Percentiles rank a stretch among this genome's conserved stretches.
These are phyloP conservation scores for Serpula lacrymans DNA, from an alignment of 768 basidiomycete genomes.

Conservation along the genomic window DNA sequence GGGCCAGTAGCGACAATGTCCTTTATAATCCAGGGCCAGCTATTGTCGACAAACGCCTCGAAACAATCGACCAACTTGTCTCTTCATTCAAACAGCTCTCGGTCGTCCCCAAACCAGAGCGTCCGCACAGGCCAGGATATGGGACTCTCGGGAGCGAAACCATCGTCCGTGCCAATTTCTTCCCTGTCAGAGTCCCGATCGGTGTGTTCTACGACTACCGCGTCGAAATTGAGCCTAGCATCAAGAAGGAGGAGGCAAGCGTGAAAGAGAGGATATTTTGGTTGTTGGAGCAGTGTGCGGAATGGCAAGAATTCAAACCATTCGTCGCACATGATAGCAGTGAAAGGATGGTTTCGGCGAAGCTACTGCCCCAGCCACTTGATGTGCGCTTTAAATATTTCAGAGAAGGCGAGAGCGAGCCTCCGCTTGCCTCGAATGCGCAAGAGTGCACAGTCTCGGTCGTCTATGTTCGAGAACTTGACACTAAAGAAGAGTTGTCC, in stretches of 20 bases:
- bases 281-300: slow-evolving; percentile 54
- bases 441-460: slow-evolving; percentile 42
- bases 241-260: slow-evolving; percentile 39
- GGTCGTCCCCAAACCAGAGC: slow-evolving; percentile 28
- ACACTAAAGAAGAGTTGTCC: slow-evolving; percentile 25
- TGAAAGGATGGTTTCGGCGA: slow-evolving; percentile 44
- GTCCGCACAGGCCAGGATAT: slow-evolving; percentile 51
- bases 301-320: slow-evolving; percentile 29
- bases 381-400: slow-evolving; percentile 38
- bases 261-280: slow-evolving; percentile 51
- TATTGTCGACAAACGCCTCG: slow-evolving; percentile 32
- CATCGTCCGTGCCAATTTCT: slow-evolving; percentile 61
- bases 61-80: slow-evolving; percentile 22
- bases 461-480: slow-evolving; percentile 38
- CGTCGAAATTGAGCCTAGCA: slow-evolving; percentile 49
- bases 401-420: slow-evolving; percentile 36
- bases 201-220: slow-evolving; percentile 53
- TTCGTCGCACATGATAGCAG: slow-evolving; percentile 53
- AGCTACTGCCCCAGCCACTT: slow-evolving; percentile 42
- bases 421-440: slow-evolving; percentile 33
- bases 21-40: slow-evolving; percentile 29
- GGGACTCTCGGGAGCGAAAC: slow-evolving; percentile 48
- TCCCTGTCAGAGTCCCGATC: slow-evolving; percentile 46
- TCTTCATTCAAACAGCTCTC: slow-evolving; percentile 24
- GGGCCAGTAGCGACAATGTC: no score